These are phyloP conservation scores for Suillus ampliporus DNA, from an alignment of 768 basidiomycete genomes.

Conservation along the genomic window DNA sequence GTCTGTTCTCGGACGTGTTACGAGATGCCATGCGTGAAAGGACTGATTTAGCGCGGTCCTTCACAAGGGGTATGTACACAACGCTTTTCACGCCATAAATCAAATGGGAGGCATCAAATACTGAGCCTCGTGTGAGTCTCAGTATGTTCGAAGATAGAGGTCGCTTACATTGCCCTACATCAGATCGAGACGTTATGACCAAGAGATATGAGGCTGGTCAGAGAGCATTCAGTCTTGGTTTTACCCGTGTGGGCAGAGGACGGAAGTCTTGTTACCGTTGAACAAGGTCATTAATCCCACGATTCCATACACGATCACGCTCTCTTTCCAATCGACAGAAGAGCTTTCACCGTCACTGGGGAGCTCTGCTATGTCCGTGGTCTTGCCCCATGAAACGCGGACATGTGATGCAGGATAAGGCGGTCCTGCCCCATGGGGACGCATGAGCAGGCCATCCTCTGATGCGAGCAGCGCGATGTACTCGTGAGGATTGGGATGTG, in stretches of 20 bases:
- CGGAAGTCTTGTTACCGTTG: slow-evolving; percentile 51
- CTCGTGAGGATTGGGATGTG: slow-evolving; percentile 78
- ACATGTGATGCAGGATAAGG: slow-evolving; percentile 45
- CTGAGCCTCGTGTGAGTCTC: slow-evolving; percentile 40
- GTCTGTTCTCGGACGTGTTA: slow-evolving; percentile 48
- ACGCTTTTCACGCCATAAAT: slow-evolving; percentile 76
- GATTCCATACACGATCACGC: slow-evolving; percentile 74
- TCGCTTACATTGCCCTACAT: slow-evolving; percentile 68
- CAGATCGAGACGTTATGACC: slow-evolving; percentile 66
- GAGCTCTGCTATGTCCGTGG: slow-evolving; percentile 57
- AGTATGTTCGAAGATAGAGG: background rate
- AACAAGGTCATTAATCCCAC: slow-evolving; percentile 76
- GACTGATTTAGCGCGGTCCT: slow-evolving; percentile 61
- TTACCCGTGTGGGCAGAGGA: background rate
- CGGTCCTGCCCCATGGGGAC: slow-evolving; percentile 52
- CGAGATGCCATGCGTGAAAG: slow-evolving; percentile 59
- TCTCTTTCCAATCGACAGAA: slow-evolving; percentile 56
- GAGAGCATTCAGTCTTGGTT: background rate
- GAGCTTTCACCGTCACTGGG: slow-evolving; percentile 38
- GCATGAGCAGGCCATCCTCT: slow-evolving; percentile 67
- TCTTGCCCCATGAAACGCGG: slow-evolving; percentile 66
- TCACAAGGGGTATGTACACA: slow-evolving; percentile 71
- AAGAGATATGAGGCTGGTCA: slow-evolving; percentile 73
- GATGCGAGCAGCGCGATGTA: slow-evolving; percentile 67
- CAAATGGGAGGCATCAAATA: slow-evolving; percentile 63